phyloP scores from a whole-genome alignment of 768 basidiomycete species.

The Psilocybe cyanescens region DNA sequence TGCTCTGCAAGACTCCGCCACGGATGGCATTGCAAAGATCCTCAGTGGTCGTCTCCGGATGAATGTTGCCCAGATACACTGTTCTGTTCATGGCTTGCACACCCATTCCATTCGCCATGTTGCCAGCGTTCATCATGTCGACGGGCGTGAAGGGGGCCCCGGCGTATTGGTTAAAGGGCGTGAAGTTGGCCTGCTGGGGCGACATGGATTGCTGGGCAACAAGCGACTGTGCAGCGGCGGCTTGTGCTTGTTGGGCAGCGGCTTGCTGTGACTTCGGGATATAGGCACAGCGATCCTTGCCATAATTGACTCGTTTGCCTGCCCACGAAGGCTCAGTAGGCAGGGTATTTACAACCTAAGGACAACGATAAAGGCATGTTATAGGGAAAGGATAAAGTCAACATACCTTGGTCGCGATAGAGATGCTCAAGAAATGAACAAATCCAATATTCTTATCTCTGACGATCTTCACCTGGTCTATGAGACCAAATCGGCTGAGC shows the following conservation, averaged over 20 bases:
- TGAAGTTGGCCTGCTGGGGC: constrained; percentile 37
- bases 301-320: constrained; percentile 96
- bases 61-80: constrained; percentile 95
- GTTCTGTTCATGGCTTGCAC: constrained; percentile 81
- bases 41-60: constrained; percentile 93
- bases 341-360: constrained; percentile 89
- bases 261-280: constrained; percentile 95
- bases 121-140: constrained; percentile 40
- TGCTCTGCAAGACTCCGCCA: constrained; percentile 95
- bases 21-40: constrained; percentile 96
- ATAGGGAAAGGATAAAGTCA: constrained; percentile 16
- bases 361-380: constrained; percentile 7
- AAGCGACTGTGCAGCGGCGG: constrained; percentile 77
- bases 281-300: constrained; percentile 98
- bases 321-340: constrained; percentile 93
- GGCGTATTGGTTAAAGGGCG: constrained; percentile 54
- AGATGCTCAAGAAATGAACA: constrained; percentile 96
- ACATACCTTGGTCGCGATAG: constrained; percentile 89
- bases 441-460: constrained; percentile 99
- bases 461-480: constrained; percentile 99
- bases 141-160: constrained; percentile 51
- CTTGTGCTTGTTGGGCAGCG: constrained; percentile 84
- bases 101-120: constrained; percentile 35
- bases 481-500: constrained; percentile 89
- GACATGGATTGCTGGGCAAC: constrained; percentile 59